Base-by-base conservation (phyloP, 176 grass and related monocot genomes). In the Cenchrus purpureus region DNA sequence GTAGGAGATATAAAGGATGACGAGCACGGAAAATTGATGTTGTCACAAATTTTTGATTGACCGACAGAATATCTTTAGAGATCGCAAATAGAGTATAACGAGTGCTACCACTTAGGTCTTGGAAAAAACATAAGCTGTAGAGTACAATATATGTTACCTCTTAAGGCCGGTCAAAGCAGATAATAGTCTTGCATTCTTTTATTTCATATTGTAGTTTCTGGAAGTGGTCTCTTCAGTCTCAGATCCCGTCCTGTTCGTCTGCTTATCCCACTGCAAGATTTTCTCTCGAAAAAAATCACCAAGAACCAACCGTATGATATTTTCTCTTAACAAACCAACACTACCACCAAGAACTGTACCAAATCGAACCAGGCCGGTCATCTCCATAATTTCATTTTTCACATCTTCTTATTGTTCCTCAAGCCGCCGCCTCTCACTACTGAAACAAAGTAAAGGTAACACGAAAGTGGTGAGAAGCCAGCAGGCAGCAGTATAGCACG, bases 91-190 rank as follows among this genome's bases (percentile, higher is more conserved):
- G 15, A 25, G 34, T 34, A 34, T 34, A 0, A 34, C 34, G 34
- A 34, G 34, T 34, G 34, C 34, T 34, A 34, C 34, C 34, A 2
- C 34, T 40, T 25, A 25, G 25, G 25, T 25, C 25, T 25, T 25
- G 25, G 25, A 25, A 25, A 25, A 25, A 25, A 25, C 25, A 25
- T 25, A 25, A 25, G 25, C 25, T 25, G 25, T 25, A 25, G 25
- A 25, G 25, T 25, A 57, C 9, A 61, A 85, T 74, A 10, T 34
- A 12, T 20, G 22, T 79, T 86, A 98, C 96, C 96, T 98, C 96
- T 89, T 98, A 95, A 32, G 96, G 96, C 32, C 96, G 89, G 82
- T 98, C 96, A 61, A 94, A 95, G 82, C 96, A 98, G 53, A 98
- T 93, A 44, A 98, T 95, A 66, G 91, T 91, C 69, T 98, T 98